Conservation (phyloP, 2,329 filamentous ascomycete species). For the Allantophomopsis cytisporea region DNA sequence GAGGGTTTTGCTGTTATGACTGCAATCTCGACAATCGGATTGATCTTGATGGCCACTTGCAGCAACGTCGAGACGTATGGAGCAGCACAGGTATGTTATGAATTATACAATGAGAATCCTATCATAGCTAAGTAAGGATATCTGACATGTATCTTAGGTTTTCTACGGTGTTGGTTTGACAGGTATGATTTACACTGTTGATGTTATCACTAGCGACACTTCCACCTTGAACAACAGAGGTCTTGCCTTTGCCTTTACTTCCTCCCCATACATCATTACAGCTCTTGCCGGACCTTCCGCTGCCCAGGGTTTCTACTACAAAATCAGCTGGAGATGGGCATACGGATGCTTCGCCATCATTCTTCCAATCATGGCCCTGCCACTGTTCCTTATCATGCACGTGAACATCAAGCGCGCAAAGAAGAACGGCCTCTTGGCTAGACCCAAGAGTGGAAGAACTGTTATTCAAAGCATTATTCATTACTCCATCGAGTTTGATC, state of each 20-base stretch:
- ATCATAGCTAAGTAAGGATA: too few species aligned
- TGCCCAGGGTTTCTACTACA: slow-evolving; percentile 34
- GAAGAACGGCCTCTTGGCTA: slow-evolving; percentile 8
- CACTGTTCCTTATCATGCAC: slow-evolving; percentile 36
- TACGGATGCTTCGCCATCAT: slow-evolving; percentile 55
- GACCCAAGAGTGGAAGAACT: slow-evolving; percentile 9
- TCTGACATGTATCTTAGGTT: slow-evolving; percentile 27
- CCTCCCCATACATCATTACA: slow-evolving; percentile 51
- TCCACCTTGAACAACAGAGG: slow-evolving; percentile 49
- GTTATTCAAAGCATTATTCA: slow-evolving; percentile 15
- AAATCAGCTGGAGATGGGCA: slow-evolving; percentile 50
- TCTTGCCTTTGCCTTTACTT: slow-evolving; percentile 37
- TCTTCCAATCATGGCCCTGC: slow-evolving; percentile 42
- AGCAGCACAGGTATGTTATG: slow-evolving; percentile 22
- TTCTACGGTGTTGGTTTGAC: slow-evolving; percentile 45
- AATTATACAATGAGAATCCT: too few species aligned
- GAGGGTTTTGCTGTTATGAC: slow-evolving; percentile 47
- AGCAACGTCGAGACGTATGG: slow-evolving; percentile 44
- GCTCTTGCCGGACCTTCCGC: slow-evolving; percentile 47
- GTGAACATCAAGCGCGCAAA: slow-evolving; percentile 12
- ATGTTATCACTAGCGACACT: slow-evolving; percentile 54
- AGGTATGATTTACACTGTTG: slow-evolving; percentile 45
- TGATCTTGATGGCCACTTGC: slow-evolving; percentile 54
- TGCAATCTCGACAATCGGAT: slow-evolving; percentile 32
- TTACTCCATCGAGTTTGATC: slow-evolving; percentile 31